Base-by-base conservation (phyloP, 2,329 filamentous ascomycete genomes). In the Decorospora gaudefroyi region DNA sequence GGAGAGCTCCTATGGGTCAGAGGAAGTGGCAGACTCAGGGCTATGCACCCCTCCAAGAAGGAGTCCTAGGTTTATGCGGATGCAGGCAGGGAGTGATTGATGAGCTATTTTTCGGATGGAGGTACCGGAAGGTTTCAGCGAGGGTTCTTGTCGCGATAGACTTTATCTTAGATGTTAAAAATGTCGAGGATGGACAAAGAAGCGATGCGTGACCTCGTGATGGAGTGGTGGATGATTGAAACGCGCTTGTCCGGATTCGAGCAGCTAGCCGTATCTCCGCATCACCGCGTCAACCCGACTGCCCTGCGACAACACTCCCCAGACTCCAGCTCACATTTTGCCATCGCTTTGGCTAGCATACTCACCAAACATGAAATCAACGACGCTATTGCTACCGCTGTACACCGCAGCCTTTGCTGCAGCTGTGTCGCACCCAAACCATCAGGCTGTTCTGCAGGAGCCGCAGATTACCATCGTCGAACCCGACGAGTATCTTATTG, bases 401-500 rank as follows among this genome's bases (percentile, higher is more conserved):
- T 70, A 52, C 27, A 55, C 61, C 26, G 62, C 63, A 18, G 50
- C 59, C 12, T 42, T 67, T 34, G 64, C 51, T 46, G 50, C 61
- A 47, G 64, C 64, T 52, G 38, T 56, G 11, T 46, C 61, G 2
- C 53, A 57, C 21, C 61, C 61, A 29, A 53, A 63, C 18, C 36
- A 50, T 6, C 67, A 68, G 44, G 39, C 56, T 23, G 51, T 68
- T 13, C 49, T 69, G 9, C 60, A 68, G 37, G 62, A 67, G 19
- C 51, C 50, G 16, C 57, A 63, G 42, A 42, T 52, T 8, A 59
- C 59, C 30, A 52, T 62, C 32, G 55, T 53, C 25, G 66, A 69
- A 40, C 51, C 55, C 6, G 66, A 69, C 36, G 53, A 66, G 54
- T 70, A 68, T 69, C 78, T 95, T 32, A 84, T 99, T 53, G 91